Evolutionary conservation across 257 asterid genomes (phyloP).

Genomic region (Fraxinus anomala): DNA sequence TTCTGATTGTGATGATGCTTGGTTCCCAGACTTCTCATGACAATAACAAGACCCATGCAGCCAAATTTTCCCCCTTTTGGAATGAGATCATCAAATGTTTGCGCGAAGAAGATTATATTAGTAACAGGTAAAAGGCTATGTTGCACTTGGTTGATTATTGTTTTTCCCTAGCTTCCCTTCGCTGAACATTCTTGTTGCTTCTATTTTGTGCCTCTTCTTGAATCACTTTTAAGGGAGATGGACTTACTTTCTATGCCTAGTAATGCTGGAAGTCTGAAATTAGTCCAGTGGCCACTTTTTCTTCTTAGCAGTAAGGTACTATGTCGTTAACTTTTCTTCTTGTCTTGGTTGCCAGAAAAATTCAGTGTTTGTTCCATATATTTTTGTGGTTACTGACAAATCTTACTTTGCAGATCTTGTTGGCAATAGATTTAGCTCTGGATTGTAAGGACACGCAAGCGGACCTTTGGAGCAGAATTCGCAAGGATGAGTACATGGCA

Average conservation of each 20-base stretch:
- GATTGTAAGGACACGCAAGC: constrained; percentile 93
- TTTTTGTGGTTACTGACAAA: constrained; percentile 18
- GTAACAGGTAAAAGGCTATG: constrained; percentile 66
- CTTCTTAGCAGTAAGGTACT: constrained; percentile 94
- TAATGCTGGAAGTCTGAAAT: constrained; percentile 80
- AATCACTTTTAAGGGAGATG: constrained; percentile 71
- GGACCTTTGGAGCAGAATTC: constrained; percentile 88
- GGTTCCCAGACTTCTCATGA: constrained; percentile 54
- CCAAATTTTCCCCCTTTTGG: constrained; percentile 95
- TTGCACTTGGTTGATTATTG: constrained; percentile 4
- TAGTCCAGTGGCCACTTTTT: constrained; percentile 99
- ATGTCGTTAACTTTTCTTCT: constrained; percentile 25
- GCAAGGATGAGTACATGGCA: constrained; percentile 96
- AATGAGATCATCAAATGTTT: constrained; percentile 89
- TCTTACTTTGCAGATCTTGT: constrained; percentile 61
- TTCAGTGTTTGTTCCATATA: constrained; percentile 8
- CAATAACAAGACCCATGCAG: constrained; percentile 71
- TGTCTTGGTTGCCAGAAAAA: constrained; percentile 18
- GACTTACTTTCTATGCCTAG: constrained; percentile 98
- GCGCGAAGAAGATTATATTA: constrained; percentile 95
- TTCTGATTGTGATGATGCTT: constrained; percentile 27
- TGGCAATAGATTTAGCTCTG: constrained; percentile 95
- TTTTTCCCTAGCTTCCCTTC: constrained; percentile 18
- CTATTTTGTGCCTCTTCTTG: background rate
- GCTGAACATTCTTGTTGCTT: constrained; percentile 11